Percentiles rank a stretch among this genome's conserved stretches.
Conservation (phyloP, 2,329 filamentous ascomycete genomes). For the Taxawa tesnikishii region DNA sequence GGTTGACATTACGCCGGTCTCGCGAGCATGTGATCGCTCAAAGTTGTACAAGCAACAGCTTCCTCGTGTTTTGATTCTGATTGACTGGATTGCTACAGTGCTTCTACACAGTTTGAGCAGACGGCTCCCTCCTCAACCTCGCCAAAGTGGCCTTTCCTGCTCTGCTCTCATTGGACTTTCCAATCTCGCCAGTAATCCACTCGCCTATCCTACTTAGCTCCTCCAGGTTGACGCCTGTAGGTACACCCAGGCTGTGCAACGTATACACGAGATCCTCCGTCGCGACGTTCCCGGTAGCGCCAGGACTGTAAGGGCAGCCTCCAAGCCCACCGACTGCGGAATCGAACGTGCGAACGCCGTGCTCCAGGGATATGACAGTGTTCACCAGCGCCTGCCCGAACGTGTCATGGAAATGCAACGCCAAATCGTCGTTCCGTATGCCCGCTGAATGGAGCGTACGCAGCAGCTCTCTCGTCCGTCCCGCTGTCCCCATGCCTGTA, state of each 20-base stretch:
- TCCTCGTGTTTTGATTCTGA: too few relatives aligned
- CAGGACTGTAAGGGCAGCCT: slow-evolving; percentile 75
- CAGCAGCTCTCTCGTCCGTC: slow-evolving; percentile 52
- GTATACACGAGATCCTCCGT: slow-evolving; percentile 75
- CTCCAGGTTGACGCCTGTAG: slow-evolving; percentile 60
- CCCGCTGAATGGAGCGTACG: slow-evolving; percentile 53
- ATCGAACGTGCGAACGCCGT: slow-evolving; percentile 70
- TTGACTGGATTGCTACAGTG: too few relatives aligned
- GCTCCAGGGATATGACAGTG: slow-evolving; percentile 61
- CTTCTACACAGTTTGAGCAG: too few relatives aligned
- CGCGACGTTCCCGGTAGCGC: slow-evolving; percentile 75
- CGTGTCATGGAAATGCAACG: slow-evolving; percentile 82
- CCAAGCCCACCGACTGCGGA: slow-evolving; percentile 68
- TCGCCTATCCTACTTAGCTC: slow-evolving; percentile 55
- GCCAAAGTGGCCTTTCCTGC: slow-evolving; percentile 49
- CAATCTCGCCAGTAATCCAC: slow-evolving; percentile 57
- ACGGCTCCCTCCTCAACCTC: slow-evolving; percentile 3
- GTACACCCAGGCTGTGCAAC: slow-evolving; percentile 59
- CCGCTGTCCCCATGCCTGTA: slow-evolving; percentile 79
- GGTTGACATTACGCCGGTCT: too few relatives aligned
- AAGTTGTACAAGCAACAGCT: too few relatives aligned
- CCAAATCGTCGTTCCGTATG: slow-evolving; percentile 57
- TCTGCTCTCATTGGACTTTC: slow-evolving; percentile 50
- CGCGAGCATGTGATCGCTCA: too few relatives aligned
- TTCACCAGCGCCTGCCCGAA: slow-evolving; percentile 81